Base-by-base conservation (phyloP, 768 basidiomycete species). In the Mycena sanguinolenta region DNA sequence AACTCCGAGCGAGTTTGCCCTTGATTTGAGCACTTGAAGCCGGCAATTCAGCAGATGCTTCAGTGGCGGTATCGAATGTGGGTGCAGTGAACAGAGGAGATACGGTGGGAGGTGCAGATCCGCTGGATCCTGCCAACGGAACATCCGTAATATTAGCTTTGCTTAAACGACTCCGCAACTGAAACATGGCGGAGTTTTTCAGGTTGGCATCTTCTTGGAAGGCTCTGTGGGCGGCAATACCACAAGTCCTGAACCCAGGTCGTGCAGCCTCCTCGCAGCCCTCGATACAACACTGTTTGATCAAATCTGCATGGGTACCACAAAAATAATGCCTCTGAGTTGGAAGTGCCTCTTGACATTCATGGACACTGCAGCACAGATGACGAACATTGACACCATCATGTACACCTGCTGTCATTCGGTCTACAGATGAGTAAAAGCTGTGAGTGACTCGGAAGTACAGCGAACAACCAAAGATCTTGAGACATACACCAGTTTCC, bases 151-250 rank as follows among this genome's bases (percentile, higher is more conserved):
- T 57, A 0, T 14, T 23, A 0, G 59, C 59, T 0, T 36, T 17
- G 0, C 44, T 21, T 0, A 68, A 42, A 23, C 60, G 52, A 5
- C 27, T n/a, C 36, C n/a, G 60, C 7, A 68, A 30, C 36, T 68
- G 67, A 23, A 68, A 68, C 67, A 68, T 68, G 0, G 59, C 67
- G 1, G 39, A 14, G 30, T 68, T 68, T 17, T n/a, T 19, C 13
- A 46, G 39, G 0, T 68, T 30, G 0, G 53, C 53, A 28, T n/a
- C 17, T 3, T 4, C 55, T 38, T 68, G 59, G 17, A 68, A 68
- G 1, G 44, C 30, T 0, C 60, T 42, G 9, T 68, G 67, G 5
- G 52, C 4, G 0, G 28, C 38, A 9, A 36, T 13, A 1, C n/a
- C 0, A 39, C 67, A 69, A 1, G 61, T 69, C 3, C 54, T 23